These are phyloP conservation scores for Spongiforma sp. DNA, from an alignment of 1,284 basidiomycete genomes.

Conservation along the genomic window DNA sequence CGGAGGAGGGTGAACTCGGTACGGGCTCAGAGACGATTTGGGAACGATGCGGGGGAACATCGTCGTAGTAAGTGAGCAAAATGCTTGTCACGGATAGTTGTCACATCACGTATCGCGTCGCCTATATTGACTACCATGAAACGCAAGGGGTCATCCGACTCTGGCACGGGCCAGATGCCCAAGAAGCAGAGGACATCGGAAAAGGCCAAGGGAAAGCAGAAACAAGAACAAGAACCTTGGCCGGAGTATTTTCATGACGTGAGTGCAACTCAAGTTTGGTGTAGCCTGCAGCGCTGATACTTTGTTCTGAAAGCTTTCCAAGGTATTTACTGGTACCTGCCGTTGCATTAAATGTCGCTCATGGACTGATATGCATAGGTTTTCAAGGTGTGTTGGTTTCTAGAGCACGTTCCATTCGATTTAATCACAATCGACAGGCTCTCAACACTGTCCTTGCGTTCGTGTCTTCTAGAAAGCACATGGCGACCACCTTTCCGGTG, in stretches of 20 bases:
- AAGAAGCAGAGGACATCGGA: conserved; percentile 33
- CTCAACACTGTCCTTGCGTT: conserved; percentile 92
- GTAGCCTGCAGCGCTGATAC: too few species aligned
- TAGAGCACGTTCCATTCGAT: not conserved
- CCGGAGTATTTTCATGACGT: conserved; percentile 65
- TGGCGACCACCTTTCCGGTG: conserved; percentile 82
- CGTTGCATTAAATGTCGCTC: not conserved
- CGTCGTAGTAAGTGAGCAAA: conserved; percentile 5
- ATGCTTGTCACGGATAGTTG: not conserved
- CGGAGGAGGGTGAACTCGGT: conserved; percentile 29
- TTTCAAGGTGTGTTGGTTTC: conserved; percentile 38
- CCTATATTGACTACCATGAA: conserved; percentile 33
- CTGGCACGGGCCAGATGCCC: conserved; percentile 11
- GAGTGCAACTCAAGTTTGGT: conserved; percentile 23
- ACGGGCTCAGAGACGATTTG: conserved; percentile 37
- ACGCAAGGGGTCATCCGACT: conserved; percentile 16
- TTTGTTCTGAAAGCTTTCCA: conserved; percentile 34
- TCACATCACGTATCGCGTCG: conserved; percentile 28
- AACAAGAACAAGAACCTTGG: conserved; percentile 43
- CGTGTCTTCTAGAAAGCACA: conserved; percentile 80
- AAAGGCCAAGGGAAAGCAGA: conserved; percentile 29
- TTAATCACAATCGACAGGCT: conserved; percentile 55
- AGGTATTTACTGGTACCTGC: conserved; percentile 25
- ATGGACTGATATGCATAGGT: conserved; percentile 22
- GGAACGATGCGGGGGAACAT: conserved; percentile 49